phyloP scores from a whole-genome alignment of 2,329 filamentous ascomycete species.

The Cladophialophora yegresii region DNA sequence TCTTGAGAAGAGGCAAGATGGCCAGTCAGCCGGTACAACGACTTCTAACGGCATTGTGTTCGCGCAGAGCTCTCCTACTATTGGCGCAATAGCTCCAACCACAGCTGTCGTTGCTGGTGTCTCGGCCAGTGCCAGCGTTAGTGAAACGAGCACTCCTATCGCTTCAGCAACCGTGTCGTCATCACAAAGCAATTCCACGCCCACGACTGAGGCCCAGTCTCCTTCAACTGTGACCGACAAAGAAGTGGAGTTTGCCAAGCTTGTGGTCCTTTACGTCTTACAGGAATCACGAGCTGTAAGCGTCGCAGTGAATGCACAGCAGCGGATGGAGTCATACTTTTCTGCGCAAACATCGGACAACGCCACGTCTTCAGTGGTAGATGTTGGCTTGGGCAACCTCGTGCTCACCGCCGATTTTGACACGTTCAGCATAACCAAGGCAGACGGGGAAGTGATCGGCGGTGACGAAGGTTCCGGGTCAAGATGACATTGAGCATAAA shows the following conservation, averaged over 20 bases:
- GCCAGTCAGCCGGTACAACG: conserved; percentile 2
- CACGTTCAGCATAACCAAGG: conserved; percentile 41
- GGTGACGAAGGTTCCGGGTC: conserved; percentile 17
- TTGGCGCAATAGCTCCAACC: conserved; percentile 15
- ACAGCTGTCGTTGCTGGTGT: conserved; percentile 16
- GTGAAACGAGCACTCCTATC: conserved; percentile 32
- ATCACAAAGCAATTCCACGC: conserved; percentile 24
- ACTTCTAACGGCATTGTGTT: conserved; percentile 46
- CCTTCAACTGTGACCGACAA: conserved; percentile 30
- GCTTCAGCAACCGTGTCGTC: conserved; percentile 38
- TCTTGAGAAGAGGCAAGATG: conserved; percentile 31
- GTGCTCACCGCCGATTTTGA: conserved; percentile 43
- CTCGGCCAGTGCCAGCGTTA: conserved; percentile 19
- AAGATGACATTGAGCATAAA: background rate
- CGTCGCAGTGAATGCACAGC: conserved; percentile 37
- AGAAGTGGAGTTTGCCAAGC: conserved; percentile 28
- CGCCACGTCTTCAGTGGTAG: conserved; percentile 32
- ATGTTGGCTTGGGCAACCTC: conserved; percentile 38
- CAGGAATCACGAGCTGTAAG: conserved; percentile 39
- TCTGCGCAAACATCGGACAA: conserved; percentile 38
- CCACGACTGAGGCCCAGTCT: conserved; percentile 23
- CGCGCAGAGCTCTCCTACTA: conserved; percentile 34
- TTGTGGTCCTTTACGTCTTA: conserved; percentile 36
- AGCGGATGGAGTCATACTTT: conserved; percentile 38
- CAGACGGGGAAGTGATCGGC: conserved; percentile 40